Conservation (phyloP, 1,284 basidiomycete genomes). For the Cystobasidiaceae sp. region DNA sequence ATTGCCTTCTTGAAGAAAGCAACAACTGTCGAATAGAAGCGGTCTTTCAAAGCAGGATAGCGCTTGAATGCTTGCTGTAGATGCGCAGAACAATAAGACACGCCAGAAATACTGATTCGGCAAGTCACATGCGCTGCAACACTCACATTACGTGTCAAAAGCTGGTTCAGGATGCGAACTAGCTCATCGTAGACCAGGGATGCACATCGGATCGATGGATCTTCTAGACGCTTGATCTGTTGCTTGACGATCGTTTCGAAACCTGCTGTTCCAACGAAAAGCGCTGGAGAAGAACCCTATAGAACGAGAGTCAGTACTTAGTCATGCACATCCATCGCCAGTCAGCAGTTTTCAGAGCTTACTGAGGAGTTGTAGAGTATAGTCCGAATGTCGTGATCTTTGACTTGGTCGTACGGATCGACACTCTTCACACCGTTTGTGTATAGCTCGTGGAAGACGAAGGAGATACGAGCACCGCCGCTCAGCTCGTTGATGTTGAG, state of each 20-base stretch:
- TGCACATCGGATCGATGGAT: constrained; percentile 86
- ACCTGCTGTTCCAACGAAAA: constrained; percentile 93
- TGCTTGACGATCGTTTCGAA: constrained; percentile 99
- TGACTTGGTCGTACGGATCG: constrained; percentile 97
- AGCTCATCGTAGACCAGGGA: constrained; percentile 94
- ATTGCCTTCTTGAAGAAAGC: constrained; percentile 93
- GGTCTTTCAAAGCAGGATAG: constrained; percentile 86
- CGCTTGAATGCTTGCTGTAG: constrained; percentile 84
- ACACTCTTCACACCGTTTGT: constrained; percentile 92
- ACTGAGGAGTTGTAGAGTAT: constrained; percentile 95
- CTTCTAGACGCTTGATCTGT: constrained; percentile 93
- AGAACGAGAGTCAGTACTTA: background rate
- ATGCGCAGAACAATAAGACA: background rate
- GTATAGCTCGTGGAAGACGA: constrained; percentile 97
- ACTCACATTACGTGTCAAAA: constrained; percentile 81
- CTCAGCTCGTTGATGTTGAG: constrained; percentile 89
- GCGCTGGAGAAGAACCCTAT: constrained; percentile 86
- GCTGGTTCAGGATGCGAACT: constrained; percentile 86
- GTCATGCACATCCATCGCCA: background rate
- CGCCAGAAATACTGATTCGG: background rate
- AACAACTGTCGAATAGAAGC: constrained; percentile 90
- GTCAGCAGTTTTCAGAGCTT: constrained; percentile 44
- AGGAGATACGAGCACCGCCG: constrained; percentile 94
- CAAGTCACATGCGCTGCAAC: background rate
- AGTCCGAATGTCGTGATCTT: constrained; percentile 93